Conservation (phyloP, 345 rosid genomes). For the Carallia brachiata region DNA sequence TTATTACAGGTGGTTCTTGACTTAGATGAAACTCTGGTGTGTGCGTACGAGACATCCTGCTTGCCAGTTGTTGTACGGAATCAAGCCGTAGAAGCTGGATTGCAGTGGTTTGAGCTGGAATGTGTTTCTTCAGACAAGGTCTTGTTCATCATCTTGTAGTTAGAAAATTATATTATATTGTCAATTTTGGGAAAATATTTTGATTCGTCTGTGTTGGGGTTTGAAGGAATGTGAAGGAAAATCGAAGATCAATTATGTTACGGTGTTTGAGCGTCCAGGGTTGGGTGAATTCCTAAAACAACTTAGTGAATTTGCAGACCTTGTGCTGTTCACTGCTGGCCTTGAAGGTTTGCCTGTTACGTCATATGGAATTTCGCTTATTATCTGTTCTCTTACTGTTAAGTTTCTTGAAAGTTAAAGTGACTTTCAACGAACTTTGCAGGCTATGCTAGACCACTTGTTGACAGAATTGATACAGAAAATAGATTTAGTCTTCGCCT, state of each 20-base stretch:
- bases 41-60: conserved; percentile 88
- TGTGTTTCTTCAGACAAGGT: conserved; percentile 96
- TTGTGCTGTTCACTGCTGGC: conserved; percentile 94
- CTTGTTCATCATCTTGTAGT: conserved; percentile 9
- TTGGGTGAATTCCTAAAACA: conserved; percentile 68
- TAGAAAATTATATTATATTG: neutral
- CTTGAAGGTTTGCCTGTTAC: conserved; percentile 67
- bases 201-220: conserved; percentile 34
- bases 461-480: conserved; percentile 75
- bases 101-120: conserved; percentile 89
- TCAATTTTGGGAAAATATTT: conserved; percentile 10
- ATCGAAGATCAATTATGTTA: conserved; percentile 79
- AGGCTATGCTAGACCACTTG: conserved; percentile 98
- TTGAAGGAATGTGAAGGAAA: conserved; percentile 85
- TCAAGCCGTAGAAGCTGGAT: conserved; percentile 74
- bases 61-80: conserved; percentile 57
- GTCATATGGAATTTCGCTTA: neutral
- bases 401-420: neutral
- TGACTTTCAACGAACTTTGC: conserved; percentile 12
- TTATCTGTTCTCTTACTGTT: neutral
- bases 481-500: conserved; percentile 69
- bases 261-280: conserved; percentile 99
- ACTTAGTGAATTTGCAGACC: conserved; percentile 81
- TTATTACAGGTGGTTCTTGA: conserved; percentile 86
- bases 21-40: conserved; percentile 93